These are phyloP conservation scores for Iberis pinnata DNA, from an alignment of 345 rosid species.

Conservation along the genomic window DNA sequence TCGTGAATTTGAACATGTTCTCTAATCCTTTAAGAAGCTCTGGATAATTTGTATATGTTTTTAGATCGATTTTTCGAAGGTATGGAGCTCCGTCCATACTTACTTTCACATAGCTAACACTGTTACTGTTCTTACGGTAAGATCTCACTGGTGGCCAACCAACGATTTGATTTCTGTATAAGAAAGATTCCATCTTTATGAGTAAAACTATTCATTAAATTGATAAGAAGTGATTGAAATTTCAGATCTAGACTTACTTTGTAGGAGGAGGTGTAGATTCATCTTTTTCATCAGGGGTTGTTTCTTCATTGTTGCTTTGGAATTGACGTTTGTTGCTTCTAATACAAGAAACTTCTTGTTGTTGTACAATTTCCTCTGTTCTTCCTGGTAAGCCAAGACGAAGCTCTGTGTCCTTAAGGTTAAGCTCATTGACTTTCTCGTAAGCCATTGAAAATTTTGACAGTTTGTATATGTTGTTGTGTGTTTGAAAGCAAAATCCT, in stretches of 20 bases:
- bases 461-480: constrained; percentile 2
- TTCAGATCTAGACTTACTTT: constrained; percentile 45
- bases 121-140: constrained; percentile 45
- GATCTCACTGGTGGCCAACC: constrained; percentile 80
- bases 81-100: constrained; percentile 75
- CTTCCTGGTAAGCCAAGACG: constrained; percentile 85
- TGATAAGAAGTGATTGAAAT: not conserved
- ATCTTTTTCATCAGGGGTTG: constrained; percentile 30
- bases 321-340: constrained; percentile 50
- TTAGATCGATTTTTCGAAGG: constrained; percentile 64
- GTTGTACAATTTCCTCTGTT: constrained; percentile 31
- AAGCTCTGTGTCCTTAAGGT: constrained; percentile 81
- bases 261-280: constrained; percentile 48
- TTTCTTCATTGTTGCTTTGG: constrained; percentile 12
- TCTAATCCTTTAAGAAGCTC: constrained; percentile 54
- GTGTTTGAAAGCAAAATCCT: not conserved
- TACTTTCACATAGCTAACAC: constrained; percentile 48
- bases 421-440: constrained; percentile 48
- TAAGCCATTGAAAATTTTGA: constrained; percentile 24
- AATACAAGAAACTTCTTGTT: constrained; percentile 33
- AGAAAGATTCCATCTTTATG: constrained; percentile 5
- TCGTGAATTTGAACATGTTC: constrained; percentile 56
- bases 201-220: not conserved
- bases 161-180: constrained; percentile 55
- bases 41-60: constrained; percentile 41